Conservation (phyloP, 768 basidiomycete species). For the Boletus sp. region DNA sequence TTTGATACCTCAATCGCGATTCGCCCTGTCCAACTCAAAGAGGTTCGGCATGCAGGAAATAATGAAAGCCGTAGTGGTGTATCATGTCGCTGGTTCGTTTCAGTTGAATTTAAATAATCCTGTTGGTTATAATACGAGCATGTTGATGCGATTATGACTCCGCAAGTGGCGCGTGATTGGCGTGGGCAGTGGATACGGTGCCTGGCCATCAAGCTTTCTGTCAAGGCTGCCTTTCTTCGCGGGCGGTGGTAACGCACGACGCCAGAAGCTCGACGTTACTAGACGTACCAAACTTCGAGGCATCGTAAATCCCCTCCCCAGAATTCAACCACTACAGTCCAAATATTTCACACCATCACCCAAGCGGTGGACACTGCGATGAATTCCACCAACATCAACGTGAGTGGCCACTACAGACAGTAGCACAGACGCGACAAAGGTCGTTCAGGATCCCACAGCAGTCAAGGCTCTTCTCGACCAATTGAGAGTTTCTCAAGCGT, state of each 20-base stretch:
- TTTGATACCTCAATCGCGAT: not conserved
- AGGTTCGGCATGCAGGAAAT: not conserved
- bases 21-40: not conserved
- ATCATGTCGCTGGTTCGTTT: not conserved
- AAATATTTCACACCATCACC: not conserved
- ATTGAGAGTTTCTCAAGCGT: slow-evolving; percentile 63
- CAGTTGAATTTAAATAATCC: not conserved
- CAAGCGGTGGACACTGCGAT: not conserved
- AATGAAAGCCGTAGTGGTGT: not conserved
- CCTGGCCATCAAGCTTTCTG: not conserved
- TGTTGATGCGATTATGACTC: not conserved
- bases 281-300: not conserved
- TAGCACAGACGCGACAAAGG: not conserved
- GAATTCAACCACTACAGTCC: not conserved
- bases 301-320: not conserved
- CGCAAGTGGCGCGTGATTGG: not conserved
- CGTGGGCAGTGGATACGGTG: not conserved
- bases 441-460: slow-evolving; percentile 55
- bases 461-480: slow-evolving; percentile 71
- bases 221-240: not conserved
- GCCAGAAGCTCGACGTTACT: too few species aligned
- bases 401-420: slow-evolving; percentile 24
- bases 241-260: not conserved
- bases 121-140: not conserved
- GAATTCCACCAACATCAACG: slow-evolving; percentile 57